Evolutionary conservation across 179 eudicot species (phyloP).

Genomic region (Beta lomatogona): DNA sequence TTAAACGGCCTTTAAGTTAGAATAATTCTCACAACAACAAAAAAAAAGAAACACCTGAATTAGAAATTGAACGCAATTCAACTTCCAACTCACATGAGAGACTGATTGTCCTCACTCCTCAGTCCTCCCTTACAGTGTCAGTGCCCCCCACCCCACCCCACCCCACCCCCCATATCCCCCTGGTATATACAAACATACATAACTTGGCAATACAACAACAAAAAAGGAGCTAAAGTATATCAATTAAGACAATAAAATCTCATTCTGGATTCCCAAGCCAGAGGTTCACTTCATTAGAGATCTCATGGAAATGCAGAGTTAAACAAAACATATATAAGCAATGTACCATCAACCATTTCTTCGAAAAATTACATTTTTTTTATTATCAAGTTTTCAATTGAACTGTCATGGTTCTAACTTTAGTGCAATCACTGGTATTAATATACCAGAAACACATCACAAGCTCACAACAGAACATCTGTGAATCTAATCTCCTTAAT

Average conservation of each 20-base stretch:
- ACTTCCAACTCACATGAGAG: background rate
- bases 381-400: background rate
- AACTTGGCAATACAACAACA: background rate
- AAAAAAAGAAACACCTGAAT: background rate
- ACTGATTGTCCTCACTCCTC: background rate
- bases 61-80: background rate
- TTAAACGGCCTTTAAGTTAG: background rate
- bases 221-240: background rate
- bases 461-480: background rate
- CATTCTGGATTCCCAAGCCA: background rate
- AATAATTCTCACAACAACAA: background rate
- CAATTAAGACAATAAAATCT: background rate
- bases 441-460: background rate
- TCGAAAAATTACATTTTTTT: background rate
- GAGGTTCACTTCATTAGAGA: conserved; percentile 1
- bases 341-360: background rate
- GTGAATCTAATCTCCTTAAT: background rate
- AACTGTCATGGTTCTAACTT: background rate
- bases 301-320: background rate
- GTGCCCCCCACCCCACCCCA: background rate
- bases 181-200: too few species aligned
- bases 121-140: background rate
- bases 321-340: background rate
- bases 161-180: too few species aligned
- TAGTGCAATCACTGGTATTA: background rate